Base-by-base conservation (phyloP, 2,329 filamentous ascomycete genomes). In the Trichoderma harzianum region DNA sequence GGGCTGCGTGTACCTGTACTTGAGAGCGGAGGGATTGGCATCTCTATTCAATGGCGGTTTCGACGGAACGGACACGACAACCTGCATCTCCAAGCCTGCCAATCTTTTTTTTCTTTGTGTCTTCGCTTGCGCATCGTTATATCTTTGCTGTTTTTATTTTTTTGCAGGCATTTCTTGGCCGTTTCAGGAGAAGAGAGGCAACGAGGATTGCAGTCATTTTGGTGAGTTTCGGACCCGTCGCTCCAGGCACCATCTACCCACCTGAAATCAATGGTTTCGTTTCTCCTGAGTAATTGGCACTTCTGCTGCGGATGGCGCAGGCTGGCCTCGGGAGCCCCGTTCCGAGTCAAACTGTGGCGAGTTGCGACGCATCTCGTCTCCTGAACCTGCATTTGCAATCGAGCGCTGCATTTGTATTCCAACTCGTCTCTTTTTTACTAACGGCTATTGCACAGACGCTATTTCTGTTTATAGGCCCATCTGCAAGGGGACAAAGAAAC, bases 41-140 rank as follows among this genome's bases (percentile, higher is more conserved):
- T 47, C 24, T 60, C 55, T 69, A 60, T 69, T 69, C 65, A 69
- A 66, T 32, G 62, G 43, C 43, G 28, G 57, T 69, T 60, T 69
- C 36, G 55, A 61, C 36, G 36, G 36, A 69, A 24, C 47, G 53
- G 55, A 21, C 55, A 69, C 65, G 55, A 61, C 65, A 69, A 47
- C 65, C 55, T 43, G 65, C 53, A 60, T 68, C 65, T 47, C 34
- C 53, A 68, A 36, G n/a, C 24, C 36, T 43, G 32, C 47, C 63
- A 55, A 28, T 68, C 53, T 58, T 36, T 16, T n/a, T 34, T 7
- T 43, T 7, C 5, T 47, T 30, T 30, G 24, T 32, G 21, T 43
- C 30, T 26, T 30, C 10, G 39, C 34, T 32, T 47, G 26, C 55
- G 12, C 55, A 32, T 60, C 36, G 32, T 61, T 47, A 51, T 69